Conservation (phyloP, 163 green algal species). For the Scenedesmus sp. region DNA sequence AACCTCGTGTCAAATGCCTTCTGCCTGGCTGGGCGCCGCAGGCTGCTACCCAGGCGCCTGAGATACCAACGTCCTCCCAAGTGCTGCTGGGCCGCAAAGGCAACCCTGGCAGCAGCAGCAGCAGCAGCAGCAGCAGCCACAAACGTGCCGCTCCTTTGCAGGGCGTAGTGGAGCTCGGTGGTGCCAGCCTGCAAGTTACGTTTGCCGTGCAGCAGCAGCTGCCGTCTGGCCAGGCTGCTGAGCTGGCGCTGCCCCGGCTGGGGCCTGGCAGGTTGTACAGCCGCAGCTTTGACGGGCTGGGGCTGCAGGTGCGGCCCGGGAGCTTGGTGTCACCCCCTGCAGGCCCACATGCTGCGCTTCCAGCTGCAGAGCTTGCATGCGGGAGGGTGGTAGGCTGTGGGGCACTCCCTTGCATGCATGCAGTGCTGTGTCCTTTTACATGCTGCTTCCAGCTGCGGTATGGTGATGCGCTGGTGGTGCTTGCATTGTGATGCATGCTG, state of each 20-base stretch:
- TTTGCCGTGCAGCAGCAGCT: slow-evolving; percentile 50
- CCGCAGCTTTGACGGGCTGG: slow-evolving; percentile 64
- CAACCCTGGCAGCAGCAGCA: slow-evolving; percentile 28
- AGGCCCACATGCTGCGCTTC: too few relatives aligned
- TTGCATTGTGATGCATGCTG: too few relatives aligned
- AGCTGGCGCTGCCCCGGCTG: slow-evolving; percentile 50
- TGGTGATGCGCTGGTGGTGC: too few relatives aligned
- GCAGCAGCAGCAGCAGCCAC: slow-evolving; percentile 21
- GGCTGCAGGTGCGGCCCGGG: slow-evolving; percentile 26
- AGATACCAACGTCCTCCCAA: slow-evolving; percentile 43
- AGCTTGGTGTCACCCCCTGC: too few relatives aligned
- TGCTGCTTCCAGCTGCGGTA: too few relatives aligned
- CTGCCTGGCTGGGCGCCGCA: neutral
- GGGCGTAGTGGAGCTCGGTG: slow-evolving; percentile 79
- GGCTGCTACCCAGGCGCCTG: too few relatives aligned
- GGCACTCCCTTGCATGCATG: too few relatives aligned
- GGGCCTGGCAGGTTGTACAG: slow-evolving; percentile 56
- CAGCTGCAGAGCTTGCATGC: too few relatives aligned
- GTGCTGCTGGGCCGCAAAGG: slow-evolving; percentile 24
- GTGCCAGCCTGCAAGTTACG: slow-evolving; percentile 68
- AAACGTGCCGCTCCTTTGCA: slow-evolving; percentile 37
- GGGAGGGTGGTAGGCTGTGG: too few relatives aligned
- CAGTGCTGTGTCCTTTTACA: too few relatives aligned
- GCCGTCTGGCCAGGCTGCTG: slow-evolving; percentile 33
- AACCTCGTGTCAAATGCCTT: too few relatives aligned